Percentiles rank a stretch among this genome's conserved stretches.
Evolutionary conservation across 345 rosid species (phyloP).

Genomic region (Rhodamnia rubescens): DNA sequence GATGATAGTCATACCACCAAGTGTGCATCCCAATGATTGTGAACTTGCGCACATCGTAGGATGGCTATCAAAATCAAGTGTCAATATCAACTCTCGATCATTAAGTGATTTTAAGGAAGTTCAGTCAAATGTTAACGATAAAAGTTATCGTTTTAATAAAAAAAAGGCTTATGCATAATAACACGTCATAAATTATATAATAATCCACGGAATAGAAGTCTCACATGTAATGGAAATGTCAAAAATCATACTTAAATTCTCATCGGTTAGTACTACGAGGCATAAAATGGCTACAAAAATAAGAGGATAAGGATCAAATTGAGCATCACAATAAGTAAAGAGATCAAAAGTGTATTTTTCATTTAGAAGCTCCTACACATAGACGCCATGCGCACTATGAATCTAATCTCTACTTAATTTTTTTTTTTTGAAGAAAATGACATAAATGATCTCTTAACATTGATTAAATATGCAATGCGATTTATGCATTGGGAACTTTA

Average conservation of each 20-base stretch:
- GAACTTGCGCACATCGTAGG: neutral
- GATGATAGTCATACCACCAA: neutral
- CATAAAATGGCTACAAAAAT: neutral
- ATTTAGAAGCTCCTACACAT: neutral
- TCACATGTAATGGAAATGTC: neutral
- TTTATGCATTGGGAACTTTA: too few species aligned
- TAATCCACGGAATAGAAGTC: neutral
- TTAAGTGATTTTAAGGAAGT: neutral
- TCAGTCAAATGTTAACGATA: too few species aligned
- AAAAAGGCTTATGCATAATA: neutral
- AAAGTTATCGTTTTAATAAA: too few species aligned
- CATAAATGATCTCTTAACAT: too few species aligned
- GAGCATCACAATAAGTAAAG: neutral
- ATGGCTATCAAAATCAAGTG: neutral
- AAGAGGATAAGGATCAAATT: neutral
- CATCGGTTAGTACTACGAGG: neutral
- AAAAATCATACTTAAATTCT: neutral
- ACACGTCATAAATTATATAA: neutral
- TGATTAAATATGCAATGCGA: too few species aligned
- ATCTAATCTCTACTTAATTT: too few species aligned
- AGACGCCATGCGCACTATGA: neutral
- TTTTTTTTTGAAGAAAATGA: too few species aligned
- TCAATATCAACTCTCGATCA: too few species aligned
- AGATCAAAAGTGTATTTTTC: neutral
- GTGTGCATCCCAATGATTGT: neutral